These are phyloP conservation scores for Aechmea fasciata DNA, from an alignment of 176 grass and related monocot genomes.

Conservation along the genomic window DNA sequence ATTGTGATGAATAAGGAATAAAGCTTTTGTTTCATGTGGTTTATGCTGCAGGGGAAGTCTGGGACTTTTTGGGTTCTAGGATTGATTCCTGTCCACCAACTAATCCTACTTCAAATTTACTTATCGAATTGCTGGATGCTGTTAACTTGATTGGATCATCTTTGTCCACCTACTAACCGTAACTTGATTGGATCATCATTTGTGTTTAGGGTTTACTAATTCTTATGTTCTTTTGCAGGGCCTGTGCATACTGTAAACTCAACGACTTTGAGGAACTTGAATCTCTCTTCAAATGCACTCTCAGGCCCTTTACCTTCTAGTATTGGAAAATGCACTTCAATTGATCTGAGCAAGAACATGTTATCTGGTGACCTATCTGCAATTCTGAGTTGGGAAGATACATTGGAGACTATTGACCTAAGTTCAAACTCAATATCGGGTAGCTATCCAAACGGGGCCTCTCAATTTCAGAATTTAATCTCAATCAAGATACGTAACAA, in stretches of 20 bases:
- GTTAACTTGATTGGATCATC: no score
- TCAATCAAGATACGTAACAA: conserved; percentile 74
- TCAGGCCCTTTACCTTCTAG: conserved; percentile 57
- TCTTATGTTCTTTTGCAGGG: conserved; percentile 51
- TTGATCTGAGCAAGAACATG: conserved; percentile 78
- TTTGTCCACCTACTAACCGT: no score
- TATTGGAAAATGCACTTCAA: conserved; percentile 39
- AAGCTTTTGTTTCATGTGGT: no score
- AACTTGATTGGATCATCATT: no score
- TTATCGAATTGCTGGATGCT: no score
- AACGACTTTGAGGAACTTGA: conserved; percentile 74
- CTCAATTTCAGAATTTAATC: conserved; percentile 66
- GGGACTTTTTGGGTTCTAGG: no score
- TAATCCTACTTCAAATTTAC: no score
- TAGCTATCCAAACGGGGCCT: conserved; percentile 59
- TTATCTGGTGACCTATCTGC: conserved; percentile 57
- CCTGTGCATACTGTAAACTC: conserved; percentile 53
- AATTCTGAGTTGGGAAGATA: conserved; percentile 56
- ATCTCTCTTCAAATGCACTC: conserved; percentile 81
- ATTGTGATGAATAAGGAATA: no score
- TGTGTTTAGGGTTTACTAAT: not conserved
- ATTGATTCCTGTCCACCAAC: no score
- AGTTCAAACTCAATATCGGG: conserved; percentile 83
- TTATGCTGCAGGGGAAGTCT: no score
- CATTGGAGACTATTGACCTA: conserved; percentile 64